Conservation (phyloP, 2,329 filamentous ascomycete genomes). For the Xylariaceae sp. region DNA sequence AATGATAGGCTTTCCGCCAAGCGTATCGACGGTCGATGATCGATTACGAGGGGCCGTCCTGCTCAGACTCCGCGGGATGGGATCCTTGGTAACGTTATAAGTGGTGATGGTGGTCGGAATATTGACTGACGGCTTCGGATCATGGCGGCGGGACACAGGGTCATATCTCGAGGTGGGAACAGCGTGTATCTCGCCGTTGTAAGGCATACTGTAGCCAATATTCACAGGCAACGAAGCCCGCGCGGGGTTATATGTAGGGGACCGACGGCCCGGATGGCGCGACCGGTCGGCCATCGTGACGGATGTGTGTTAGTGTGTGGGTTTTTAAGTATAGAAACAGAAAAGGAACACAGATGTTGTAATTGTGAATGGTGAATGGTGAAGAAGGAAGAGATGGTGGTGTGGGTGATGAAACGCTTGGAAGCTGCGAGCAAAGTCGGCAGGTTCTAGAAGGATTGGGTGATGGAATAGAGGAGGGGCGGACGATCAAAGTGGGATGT, state of each 20-base stretch:
- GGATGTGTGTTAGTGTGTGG: constrained; percentile 7
- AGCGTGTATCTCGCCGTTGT: constrained; percentile 52
- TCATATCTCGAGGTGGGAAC: constrained; percentile 42
- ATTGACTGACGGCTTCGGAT: constrained; percentile 28
- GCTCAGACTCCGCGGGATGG: constrained; percentile 43
- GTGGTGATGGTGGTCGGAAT: constrained; percentile 48
- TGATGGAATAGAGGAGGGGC: not conserved
- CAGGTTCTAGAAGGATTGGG: not conserved
- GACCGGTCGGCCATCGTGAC: constrained; percentile 47
- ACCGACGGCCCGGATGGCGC: constrained; percentile 41
- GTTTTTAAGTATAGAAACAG: not conserved
- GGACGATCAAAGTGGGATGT: constrained; percentile 2
- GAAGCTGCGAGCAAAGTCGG: not conserved
- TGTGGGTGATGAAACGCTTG: not conserved
- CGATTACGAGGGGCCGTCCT: constrained; percentile 39
- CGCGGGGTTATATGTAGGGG: constrained; percentile 46
- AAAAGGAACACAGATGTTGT: not conserved
- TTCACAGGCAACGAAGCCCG: constrained; percentile 51
- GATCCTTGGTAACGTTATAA: constrained; percentile 54
- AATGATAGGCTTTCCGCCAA: constrained; percentile 49
- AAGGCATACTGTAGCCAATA: constrained; percentile 47
- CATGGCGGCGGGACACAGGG: constrained; percentile 33
- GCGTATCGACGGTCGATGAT: constrained; percentile 48
- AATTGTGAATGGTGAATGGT: too few species aligned
- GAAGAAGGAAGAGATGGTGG: not conserved